Percentiles rank a stretch among this genome's conserved stretches.
These are phyloP conservation scores for Malassezia equina DNA, from an alignment of 1,284 basidiomycete species.

Conservation along the genomic window DNA sequence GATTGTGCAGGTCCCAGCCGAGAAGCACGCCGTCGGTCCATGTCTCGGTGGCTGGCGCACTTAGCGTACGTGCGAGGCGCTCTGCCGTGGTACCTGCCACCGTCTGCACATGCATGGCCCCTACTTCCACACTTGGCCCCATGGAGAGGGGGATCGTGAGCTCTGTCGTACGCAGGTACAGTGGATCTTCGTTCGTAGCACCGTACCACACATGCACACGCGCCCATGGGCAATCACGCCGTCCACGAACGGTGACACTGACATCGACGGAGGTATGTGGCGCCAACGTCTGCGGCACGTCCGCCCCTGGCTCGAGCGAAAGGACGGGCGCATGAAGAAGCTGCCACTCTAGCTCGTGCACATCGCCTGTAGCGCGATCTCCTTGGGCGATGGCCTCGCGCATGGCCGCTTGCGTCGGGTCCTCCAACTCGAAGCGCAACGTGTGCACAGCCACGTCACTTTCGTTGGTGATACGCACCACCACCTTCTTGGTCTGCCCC, in stretches of 20 bases:
- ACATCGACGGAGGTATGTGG: constrained; percentile 64
- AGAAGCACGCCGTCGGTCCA: constrained; percentile 68
- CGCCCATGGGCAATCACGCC: constrained; percentile 72
- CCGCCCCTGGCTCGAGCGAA: neutral
- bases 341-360: constrained; percentile 80
- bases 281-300: constrained; percentile 49
- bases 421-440: constrained; percentile 71
- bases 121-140: constrained; percentile 70
- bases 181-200: neutral
- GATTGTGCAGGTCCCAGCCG: constrained; percentile 73
- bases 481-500: constrained; percentile 75
- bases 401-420: constrained; percentile 69
- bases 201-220: constrained; percentile 75
- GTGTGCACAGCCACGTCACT: constrained; percentile 65
- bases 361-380: constrained; percentile 68
- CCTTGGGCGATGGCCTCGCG: constrained; percentile 64
- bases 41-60: constrained; percentile 1
- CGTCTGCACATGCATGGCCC: constrained; percentile 25
- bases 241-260: constrained; percentile 68
- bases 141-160: constrained; percentile 81
- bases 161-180: neutral
- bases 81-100: constrained; percentile 10
- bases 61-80: neutral
- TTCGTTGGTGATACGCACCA: constrained; percentile 75
- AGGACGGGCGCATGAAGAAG: constrained; percentile 62